Evolutionary conservation across 1,139 yeast species (phyloP).

Genomic region (Hyphopichia burtonii): DNA sequence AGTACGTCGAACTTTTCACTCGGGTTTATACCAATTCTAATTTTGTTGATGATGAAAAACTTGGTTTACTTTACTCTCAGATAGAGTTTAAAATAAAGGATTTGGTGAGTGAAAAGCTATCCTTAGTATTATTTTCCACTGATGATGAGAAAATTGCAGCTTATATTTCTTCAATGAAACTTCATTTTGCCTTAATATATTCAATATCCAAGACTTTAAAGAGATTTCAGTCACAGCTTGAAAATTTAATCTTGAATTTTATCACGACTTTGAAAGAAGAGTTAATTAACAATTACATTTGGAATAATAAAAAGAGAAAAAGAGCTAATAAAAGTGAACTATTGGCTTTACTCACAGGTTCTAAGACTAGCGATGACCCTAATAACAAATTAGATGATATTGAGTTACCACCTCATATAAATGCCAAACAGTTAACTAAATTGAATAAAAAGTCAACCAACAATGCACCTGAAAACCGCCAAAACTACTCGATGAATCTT

Average conservation of each 20-base stretch:
- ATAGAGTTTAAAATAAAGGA: constrained; percentile 22
- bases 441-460: constrained; percentile 4
- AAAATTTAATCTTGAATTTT: constrained; percentile 11
- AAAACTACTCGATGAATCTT: constrained; percentile 17
- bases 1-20: not conserved
- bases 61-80: constrained; percentile 11
- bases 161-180: constrained; percentile 27
- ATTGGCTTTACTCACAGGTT: constrained; percentile 7
- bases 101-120: constrained; percentile 22
- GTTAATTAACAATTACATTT: constrained; percentile 15
- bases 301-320: constrained; percentile 10
- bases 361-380: not conserved
- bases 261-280: constrained; percentile 14
- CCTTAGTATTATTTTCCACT: constrained; percentile 24
- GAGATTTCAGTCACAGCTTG: constrained; percentile 7
- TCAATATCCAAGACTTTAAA: constrained; percentile 12
- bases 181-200: constrained; percentile 26
- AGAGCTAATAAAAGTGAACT: constrained; percentile 11
- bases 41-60: constrained; percentile 2
- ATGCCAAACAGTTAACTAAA: constrained; percentile 29
- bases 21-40: not conserved
- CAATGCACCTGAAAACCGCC: not conserved
- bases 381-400: constrained; percentile 33
- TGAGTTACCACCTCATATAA: constrained; percentile 39
- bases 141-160: constrained; percentile 33